Evolutionary conservation across 1,284 basidiomycete species (phyloP).

Genomic region (Mycena citricolor): DNA sequence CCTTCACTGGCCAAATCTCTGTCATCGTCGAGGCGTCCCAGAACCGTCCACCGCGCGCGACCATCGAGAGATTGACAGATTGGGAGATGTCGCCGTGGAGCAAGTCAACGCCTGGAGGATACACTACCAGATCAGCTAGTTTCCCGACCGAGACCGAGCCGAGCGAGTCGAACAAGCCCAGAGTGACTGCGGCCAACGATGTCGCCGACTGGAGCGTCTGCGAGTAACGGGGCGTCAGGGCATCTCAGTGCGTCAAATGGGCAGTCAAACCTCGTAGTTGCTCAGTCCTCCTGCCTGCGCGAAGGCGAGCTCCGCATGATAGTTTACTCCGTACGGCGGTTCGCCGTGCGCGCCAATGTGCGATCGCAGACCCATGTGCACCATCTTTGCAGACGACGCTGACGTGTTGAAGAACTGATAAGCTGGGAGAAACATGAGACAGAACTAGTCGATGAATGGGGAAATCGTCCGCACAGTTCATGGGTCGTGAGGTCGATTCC

Average conservation of each 20-base stretch:
- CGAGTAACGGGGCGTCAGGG: too few species aligned
- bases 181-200: constrained; percentile 57
- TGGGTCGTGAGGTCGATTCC: constrained; percentile 60
- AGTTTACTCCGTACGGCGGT: constrained; percentile 69
- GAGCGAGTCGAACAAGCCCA: constrained; percentile 59
- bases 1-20: constrained; percentile 66
- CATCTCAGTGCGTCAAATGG: too few species aligned
- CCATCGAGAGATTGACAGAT: constrained; percentile 51
- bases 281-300: constrained; percentile 56
- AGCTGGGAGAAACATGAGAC: constrained; percentile 43
- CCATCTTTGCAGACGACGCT: constrained; percentile 63
- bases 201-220: constrained; percentile 70
- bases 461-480: constrained; percentile 46
- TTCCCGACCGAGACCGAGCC: constrained; percentile 64
- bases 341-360: constrained; percentile 79
- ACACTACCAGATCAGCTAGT: constrained; percentile 68
- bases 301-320: constrained; percentile 71
- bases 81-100: constrained; percentile 49
- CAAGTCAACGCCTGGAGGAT: constrained; percentile 56
- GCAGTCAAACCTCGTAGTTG: constrained; percentile 41
- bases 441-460: constrained; percentile 2
- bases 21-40: constrained; percentile 66
- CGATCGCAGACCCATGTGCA: constrained; percentile 55
- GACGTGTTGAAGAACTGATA: constrained; percentile 69
- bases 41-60: constrained; percentile 61